Conservation (phyloP, 108 stramenopile genomes). For the Nitzschia palea region DNA sequence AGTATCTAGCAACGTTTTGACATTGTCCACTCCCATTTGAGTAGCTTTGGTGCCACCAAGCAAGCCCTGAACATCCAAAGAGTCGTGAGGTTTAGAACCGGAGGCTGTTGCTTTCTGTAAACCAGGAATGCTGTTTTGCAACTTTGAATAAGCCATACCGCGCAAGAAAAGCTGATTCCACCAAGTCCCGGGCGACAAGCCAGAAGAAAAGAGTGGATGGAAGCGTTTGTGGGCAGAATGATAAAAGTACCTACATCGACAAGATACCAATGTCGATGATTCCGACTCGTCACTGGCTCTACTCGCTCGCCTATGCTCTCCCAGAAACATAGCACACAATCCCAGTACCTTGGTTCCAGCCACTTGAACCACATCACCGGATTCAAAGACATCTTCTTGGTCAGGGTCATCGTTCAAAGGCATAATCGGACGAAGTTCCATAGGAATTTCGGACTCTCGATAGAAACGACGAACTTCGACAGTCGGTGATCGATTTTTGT, state of each 20-base stretch:
- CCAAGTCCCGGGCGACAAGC: slow-evolving; percentile 31
- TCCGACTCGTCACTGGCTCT: background rate
- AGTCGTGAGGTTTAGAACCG: background rate
- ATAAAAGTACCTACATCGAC: slow-evolving; percentile 41
- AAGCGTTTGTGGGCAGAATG: slow-evolving; percentile 11
- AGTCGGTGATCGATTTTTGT: background rate
- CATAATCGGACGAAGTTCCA: background rate
- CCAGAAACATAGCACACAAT: slow-evolving; percentile 31
- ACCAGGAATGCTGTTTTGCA: background rate
- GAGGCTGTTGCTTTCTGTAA: background rate
- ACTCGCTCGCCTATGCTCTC: slow-evolving; percentile 12
- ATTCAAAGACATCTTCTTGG: slow-evolving; percentile 54
- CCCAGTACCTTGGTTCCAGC: slow-evolving; percentile 43
- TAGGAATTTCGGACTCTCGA: slow-evolving; percentile 28
- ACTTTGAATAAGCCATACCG: slow-evolving; percentile 5
- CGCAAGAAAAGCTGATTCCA: slow-evolving; percentile 13
- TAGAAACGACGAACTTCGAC: slow-evolving; percentile 46
- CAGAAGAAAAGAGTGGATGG: slow-evolving; percentile 33
- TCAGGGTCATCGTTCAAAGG: slow-evolving; percentile 12
- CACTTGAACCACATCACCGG: slow-evolving; percentile 46
- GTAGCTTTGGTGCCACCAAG: background rate
- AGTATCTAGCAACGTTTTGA: background rate
- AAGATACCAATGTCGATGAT: slow-evolving; percentile 4
- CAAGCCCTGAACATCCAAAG: background rate
- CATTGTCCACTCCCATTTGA: background rate